Evolutionary conservation across 2,329 filamentous ascomycete species (phyloP), one percentile per base, ranked within the genome.

Genomic region (Venturia aucupariae): DNA sequence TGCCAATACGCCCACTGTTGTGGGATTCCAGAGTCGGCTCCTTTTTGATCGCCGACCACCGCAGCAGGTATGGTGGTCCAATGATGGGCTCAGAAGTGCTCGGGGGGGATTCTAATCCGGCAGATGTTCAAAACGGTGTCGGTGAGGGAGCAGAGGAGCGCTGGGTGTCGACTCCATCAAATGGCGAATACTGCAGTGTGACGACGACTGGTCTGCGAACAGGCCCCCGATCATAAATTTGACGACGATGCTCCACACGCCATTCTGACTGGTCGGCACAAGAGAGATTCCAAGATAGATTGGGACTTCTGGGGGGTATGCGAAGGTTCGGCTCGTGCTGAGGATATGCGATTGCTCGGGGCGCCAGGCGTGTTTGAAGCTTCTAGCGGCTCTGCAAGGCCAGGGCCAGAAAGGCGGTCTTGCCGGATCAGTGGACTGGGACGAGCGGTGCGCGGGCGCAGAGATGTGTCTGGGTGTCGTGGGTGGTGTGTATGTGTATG

Each of bases 1-100:
- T 42, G 51, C 30, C 51, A 57, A 35, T 57, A 57, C 30, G 51
- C 27, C 51, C 27, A 15, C 30, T n/a, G 27, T 57, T 15, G 27
- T 32, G 51, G 51, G 51, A 32, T 11, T 27, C 30, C 30, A 57
- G 15, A 57, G 51, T 57, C 51, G 51, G 30, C 15, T 57, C 51
- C 30, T 57, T 57, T 57, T 35, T 57, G 51, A 57, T 57, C 15
- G 51, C 51, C 30, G 48, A 55, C 48, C 48, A 54, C 48, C 24
- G 48, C 48, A 54, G 48, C 30, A 55, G 48, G 17, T 24, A 10
- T 55, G 30, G 48, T n/a, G 6, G 17, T 32, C 48, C 27, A 55
- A 55, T 35, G 27, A 35, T 35, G 15, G 1, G 46, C 22, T 51
- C 22, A 27, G 46, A n/a, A 22, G 30, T 30, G 13, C 30, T 57